phyloP scores from a whole-genome alignment of 352 stramenopile species.

The Globisporangium canariense region DNA sequence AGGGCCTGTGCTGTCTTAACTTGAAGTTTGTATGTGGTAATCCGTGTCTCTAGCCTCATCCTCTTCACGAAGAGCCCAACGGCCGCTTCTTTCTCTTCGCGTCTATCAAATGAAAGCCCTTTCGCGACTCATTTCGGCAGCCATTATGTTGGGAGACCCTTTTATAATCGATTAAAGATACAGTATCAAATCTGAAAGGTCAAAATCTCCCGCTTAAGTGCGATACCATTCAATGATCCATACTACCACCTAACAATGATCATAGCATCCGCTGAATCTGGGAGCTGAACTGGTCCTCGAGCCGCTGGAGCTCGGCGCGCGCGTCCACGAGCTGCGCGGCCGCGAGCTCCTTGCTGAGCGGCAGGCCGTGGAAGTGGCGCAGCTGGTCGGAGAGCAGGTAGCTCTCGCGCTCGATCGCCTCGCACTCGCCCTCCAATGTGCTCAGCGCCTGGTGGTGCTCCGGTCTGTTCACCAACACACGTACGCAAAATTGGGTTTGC shows the following conservation, averaged over 20 bases:
- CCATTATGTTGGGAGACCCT: background rate
- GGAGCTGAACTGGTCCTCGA: slow-evolving; percentile 48
- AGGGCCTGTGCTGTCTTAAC: too few relatives aligned
- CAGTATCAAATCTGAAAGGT: background rate
- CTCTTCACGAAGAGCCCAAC: background rate
- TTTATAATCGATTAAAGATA: background rate
- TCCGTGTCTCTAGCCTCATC: too few relatives aligned
- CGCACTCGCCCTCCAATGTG: slow-evolving; percentile 30
- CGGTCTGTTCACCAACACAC: slow-evolving; percentile 15
- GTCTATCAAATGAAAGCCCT: background rate
- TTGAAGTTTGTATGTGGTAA: too few relatives aligned
- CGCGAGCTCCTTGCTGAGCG: slow-evolving; percentile 36
- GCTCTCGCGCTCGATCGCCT: slow-evolving; percentile 30
- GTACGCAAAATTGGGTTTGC: too few relatives aligned
- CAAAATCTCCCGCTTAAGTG: background rate
- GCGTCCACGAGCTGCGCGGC: slow-evolving; percentile 29
- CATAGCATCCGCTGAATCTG: slow-evolving; percentile 47
- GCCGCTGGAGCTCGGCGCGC: slow-evolving; percentile 29
- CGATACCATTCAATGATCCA: background rate
- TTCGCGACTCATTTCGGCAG: slow-evolving; percentile 1
- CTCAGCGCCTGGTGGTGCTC: slow-evolving; percentile 35
- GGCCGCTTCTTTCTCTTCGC: background rate
- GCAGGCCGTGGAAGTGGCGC: slow-evolving; percentile 32
- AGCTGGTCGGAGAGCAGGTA: slow-evolving; percentile 26
- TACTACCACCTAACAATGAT: background rate